Evolutionary conservation across 768 basidiomycete genomes (phyloP).

Genomic region (Tulasnella sp.): DNA sequence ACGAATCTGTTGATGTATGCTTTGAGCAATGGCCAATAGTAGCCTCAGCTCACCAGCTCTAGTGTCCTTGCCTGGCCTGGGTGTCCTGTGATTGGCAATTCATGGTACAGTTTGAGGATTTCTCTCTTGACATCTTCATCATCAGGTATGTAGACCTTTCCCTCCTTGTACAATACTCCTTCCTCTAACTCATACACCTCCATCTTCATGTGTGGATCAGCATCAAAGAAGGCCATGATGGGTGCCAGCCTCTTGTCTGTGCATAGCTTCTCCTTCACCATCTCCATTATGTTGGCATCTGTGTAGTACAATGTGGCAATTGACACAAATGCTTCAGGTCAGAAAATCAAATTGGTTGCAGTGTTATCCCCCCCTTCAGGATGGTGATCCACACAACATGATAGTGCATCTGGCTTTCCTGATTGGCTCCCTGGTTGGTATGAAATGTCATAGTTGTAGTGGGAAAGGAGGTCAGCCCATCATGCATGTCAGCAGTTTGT

Average conservation of each 20-base stretch:
- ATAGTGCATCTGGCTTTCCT: constrained; percentile 2
- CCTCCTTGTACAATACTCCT: neutral
- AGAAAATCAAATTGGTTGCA: too few species aligned
- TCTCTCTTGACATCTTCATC: neutral
- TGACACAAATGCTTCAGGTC: too few species aligned
- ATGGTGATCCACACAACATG: constrained; percentile 20
- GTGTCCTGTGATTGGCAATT: neutral
- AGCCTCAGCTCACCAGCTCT: constrained; percentile 19
- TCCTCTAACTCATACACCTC: too few species aligned
- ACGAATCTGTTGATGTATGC: constrained; percentile 23
- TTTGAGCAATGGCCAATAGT: constrained; percentile 18
- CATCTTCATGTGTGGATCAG: too few species aligned
- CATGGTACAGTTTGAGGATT: neutral
- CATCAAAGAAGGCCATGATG: too few species aligned
- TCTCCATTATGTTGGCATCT: too few species aligned
- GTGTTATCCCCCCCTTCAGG: constrained; percentile 23
- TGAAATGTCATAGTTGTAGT: neutral
- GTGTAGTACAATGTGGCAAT: too few species aligned
- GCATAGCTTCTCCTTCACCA: too few species aligned
- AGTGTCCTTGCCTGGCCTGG: constrained; percentile 20
- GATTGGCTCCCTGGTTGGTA: neutral
- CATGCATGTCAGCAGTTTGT: constrained; percentile 27
- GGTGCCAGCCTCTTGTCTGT: too few species aligned
- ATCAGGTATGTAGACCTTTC: constrained; percentile 6
- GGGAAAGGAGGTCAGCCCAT: neutral